phyloP scores from a whole-genome alignment of 345 rosid species.

The Hypericum perforatum region DNA sequence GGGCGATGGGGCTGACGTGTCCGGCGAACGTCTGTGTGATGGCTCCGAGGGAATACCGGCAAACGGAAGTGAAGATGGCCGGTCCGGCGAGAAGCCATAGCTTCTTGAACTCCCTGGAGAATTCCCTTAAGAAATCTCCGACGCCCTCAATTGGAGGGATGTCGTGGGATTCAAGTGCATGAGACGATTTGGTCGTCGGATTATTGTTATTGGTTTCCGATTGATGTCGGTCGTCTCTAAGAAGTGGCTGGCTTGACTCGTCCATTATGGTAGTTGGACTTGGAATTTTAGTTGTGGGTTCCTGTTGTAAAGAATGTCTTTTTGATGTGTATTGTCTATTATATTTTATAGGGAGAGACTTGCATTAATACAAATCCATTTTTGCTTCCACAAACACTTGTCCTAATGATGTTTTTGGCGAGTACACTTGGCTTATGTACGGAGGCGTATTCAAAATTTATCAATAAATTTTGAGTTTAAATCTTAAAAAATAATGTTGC shows the following conservation, averaged over 20 bases:
- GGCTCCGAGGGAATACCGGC: conserved; percentile 91
- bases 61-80: conserved; percentile 80
- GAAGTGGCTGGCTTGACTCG: conserved; percentile 11
- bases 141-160: conserved; percentile 44
- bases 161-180: conserved; percentile 29
- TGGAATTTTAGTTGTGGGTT: no score
- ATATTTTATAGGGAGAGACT: no score
- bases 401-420: no score
- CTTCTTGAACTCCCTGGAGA: conserved; percentile 42
- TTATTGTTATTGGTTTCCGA: not conserved
- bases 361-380: no score
- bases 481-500: no score
- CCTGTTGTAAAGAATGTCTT: no score
- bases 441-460: no score
- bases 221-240: conserved; percentile 1
- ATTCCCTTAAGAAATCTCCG: conserved; percentile 45
- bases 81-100: conserved; percentile 91
- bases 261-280: conserved; percentile 2
- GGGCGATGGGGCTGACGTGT: conserved; percentile 10
- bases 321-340: no score
- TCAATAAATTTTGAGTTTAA: no score
- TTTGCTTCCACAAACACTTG: no score
- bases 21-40: conserved; percentile 69
- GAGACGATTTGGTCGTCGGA: conserved; percentile 25
- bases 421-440: no score